Base-by-base conservation (phyloP, 1,284 basidiomycete species). In the Papiliotrema nemorosa region DNA sequence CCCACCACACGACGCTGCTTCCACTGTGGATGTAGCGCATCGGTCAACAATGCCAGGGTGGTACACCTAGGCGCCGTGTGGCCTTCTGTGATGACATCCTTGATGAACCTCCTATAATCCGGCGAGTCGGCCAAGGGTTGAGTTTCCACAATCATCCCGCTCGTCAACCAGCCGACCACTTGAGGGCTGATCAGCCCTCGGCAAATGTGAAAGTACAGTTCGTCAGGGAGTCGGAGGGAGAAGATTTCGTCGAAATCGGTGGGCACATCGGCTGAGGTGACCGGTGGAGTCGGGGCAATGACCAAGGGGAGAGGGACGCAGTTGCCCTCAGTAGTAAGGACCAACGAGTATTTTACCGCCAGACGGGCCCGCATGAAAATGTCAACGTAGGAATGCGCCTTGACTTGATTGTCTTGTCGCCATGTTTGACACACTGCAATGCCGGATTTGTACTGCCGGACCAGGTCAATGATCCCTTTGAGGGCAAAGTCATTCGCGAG, bases 171-270 rank as follows among this genome's bases (percentile, higher is more conserved):
- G 21, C 91, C 86, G 16, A 98, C 82, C 9, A 91, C 84, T 59
- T 88, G 87, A 0, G 91, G 87, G 12, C 85, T 85, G 51, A 97
- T 76, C 24, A 98, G 81, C 6, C 94, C 94, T 16, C 91, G 84
- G 41, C 92, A 97, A 52, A 98, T 81, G 72, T 97, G 94, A 74
- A 87, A 94, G 78, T 94, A 97, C 52, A 97, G 81, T 70, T 98
- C 93, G 74, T 98, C 94, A 0, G 96, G 94, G 16, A 99, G 80
- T 33, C 91, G 86, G 70, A 89, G 81, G 3, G 92, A 96, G 77
- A 97, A 98, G 58, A 98, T 87, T 47, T 97, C 92, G 69, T 96
- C 88, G 34, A 99, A 78, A 75, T 98, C 94, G 38, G 78, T 74
- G 1, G 94, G 94, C 33, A 98, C 84, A 62, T 97, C 94, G 22